phyloP scores from a whole-genome alignment of 2,329 filamentous ascomycete genomes.

The Aspergillus cejpii region DNA sequence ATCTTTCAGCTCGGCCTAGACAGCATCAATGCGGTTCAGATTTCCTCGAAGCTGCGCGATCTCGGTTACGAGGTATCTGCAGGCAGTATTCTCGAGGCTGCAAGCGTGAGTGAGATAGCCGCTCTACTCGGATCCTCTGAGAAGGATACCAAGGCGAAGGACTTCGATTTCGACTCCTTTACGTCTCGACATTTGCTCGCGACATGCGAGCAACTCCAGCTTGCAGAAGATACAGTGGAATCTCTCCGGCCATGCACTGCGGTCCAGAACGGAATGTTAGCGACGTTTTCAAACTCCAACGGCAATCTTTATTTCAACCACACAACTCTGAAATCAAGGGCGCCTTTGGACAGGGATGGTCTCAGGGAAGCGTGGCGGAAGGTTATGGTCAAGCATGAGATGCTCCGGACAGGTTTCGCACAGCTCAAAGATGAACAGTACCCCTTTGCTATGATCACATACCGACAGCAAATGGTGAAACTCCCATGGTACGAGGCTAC shows the following conservation, averaged over 20 bases:
- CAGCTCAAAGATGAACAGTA: slow-evolving; percentile 48
- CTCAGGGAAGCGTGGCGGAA: slow-evolving; percentile 55
- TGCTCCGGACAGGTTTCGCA: slow-evolving; percentile 70
- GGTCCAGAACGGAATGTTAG: slow-evolving; percentile 72
- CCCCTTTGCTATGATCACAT: slow-evolving; percentile 69
- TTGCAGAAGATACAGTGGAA: slow-evolving; percentile 43
- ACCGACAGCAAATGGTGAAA: slow-evolving; percentile 31
- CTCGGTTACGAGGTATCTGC: slow-evolving; percentile 55
- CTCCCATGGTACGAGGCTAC: slow-evolving; percentile 39
- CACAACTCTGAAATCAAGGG: slow-evolving; percentile 43
- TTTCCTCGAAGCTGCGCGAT: slow-evolving; percentile 61
- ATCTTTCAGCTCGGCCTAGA: slow-evolving; percentile 87
- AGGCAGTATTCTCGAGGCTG: slow-evolving; percentile 64
- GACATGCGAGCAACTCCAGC: slow-evolving; percentile 27
- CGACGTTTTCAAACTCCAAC: slow-evolving; percentile 57
- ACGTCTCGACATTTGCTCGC: slow-evolving; percentile 38
- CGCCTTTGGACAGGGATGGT: slow-evolving; percentile 30
- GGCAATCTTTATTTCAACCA: slow-evolving; percentile 41
- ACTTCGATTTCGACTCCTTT: slow-evolving; percentile 49
- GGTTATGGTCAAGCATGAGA: slow-evolving; percentile 54
- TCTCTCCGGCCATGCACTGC: slow-evolving; percentile 69
- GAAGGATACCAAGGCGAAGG: slow-evolving; percentile 2
- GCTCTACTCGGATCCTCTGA: slow-evolving; percentile 36
- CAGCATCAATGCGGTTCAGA: slow-evolving; percentile 77
- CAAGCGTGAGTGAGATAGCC: slow-evolving; percentile 33